Conservation (phyloP, 495 filamentous ascomycete species). For the Achaetomiella virescens region DNA sequence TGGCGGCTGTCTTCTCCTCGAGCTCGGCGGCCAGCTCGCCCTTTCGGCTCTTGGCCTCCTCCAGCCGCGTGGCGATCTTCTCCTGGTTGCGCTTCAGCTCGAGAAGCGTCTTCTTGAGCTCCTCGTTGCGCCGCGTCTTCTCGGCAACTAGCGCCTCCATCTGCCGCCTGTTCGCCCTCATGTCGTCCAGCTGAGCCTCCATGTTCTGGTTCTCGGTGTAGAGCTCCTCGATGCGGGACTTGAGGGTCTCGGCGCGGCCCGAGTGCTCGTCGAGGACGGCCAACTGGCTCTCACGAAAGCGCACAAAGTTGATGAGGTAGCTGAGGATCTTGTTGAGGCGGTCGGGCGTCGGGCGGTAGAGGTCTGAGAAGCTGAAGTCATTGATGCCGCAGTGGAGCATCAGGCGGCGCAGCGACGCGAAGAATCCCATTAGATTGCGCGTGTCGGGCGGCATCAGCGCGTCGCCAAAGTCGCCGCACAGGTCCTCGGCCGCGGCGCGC, state of each 20-base stretch:
- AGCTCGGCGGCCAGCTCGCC: slow-evolving; percentile 60
- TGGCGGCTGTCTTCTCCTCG: slow-evolving; percentile 71
- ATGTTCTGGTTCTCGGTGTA: slow-evolving; percentile 80
- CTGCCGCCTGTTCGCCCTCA: slow-evolving; percentile 65
- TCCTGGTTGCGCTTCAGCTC: slow-evolving; percentile 74
- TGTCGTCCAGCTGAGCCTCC: slow-evolving; percentile 71
- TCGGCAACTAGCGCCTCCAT: slow-evolving; percentile 75
- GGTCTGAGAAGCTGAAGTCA: slow-evolving; percentile 87
- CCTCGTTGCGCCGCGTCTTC: slow-evolving; percentile 75
- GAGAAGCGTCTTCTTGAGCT: slow-evolving; percentile 70
- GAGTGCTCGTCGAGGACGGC: slow-evolving; percentile 83
- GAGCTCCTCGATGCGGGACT: slow-evolving; percentile 78
- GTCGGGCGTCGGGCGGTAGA: slow-evolving; percentile 80
- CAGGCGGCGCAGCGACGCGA: slow-evolving; percentile 66
- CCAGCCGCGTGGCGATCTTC: slow-evolving; percentile 67
- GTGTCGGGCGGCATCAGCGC: slow-evolving; percentile 80
- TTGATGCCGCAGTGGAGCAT: slow-evolving; percentile 82
- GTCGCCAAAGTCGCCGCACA: slow-evolving; percentile 66
- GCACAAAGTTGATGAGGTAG: slow-evolving; percentile 96
- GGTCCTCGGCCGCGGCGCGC: slow-evolving; percentile 78
- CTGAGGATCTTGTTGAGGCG: slow-evolving; percentile 88
- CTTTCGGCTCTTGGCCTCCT: slow-evolving; percentile 69
- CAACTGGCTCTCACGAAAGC: slow-evolving; percentile 88
- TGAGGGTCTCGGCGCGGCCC: slow-evolving; percentile 79
- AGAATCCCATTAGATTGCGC: slow-evolving; percentile 90